These are phyloP conservation scores for Nakaseomyces kungkrabaensis DNA, from an alignment of 1,139 yeast species.

Conservation along the genomic window DNA sequence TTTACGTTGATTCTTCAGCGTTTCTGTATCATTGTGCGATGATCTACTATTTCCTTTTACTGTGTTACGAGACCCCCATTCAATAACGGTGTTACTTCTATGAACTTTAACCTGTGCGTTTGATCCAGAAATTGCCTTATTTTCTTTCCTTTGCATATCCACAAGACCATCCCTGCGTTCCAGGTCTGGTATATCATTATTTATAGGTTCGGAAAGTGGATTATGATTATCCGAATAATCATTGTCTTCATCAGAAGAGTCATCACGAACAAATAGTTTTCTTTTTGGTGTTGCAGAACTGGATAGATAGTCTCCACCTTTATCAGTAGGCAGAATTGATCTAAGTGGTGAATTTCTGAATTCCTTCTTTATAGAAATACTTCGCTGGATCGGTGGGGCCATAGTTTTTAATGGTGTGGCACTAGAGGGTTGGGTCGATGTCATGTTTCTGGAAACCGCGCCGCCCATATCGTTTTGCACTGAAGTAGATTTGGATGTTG, in stretches of 20 bases:
- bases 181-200: neutral
- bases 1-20: neutral
- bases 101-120: neutral
- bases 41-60: conserved; percentile 1
- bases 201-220: neutral
- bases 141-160: neutral
- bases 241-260: conserved; percentile 3
- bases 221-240: neutral
- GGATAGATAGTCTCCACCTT: neutral
- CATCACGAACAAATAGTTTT: conserved; percentile 12
- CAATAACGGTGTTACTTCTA: conserved; percentile 21
- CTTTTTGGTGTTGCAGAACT: neutral
- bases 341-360: neutral
- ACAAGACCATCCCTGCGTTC: neutral
- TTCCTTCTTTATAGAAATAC: neutral
- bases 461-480: neutral
- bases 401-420: neutral
- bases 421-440: neutral
- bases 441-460: neutral
- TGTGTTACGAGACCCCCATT: conserved; percentile 19
- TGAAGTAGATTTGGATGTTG: neutral
- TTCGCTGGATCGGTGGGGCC: neutral
- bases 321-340: neutral
- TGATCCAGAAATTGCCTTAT: conserved; percentile 3
- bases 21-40: neutral